Conservation (phyloP, 2,329 filamentous ascomycete species). For the Fusarium sterilihyphosum region DNA sequence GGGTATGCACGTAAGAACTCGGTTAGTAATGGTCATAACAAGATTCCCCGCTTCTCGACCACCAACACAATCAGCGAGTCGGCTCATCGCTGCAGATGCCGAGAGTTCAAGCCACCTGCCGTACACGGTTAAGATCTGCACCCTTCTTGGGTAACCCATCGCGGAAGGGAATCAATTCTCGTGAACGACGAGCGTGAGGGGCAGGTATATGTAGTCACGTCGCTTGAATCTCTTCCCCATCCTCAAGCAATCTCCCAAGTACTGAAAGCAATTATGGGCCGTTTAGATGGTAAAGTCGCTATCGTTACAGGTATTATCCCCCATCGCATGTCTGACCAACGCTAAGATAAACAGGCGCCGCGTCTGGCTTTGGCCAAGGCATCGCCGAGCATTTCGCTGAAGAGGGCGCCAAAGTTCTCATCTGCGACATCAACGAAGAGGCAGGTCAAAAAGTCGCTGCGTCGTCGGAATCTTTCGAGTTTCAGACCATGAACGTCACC, state of each 20-base stretch:
- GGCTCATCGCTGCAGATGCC: neutral
- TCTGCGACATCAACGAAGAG: neutral
- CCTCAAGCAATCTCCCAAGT: too few relatives aligned
- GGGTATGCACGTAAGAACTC: neutral
- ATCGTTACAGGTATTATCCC: slow-evolving; percentile 1
- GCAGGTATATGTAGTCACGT: neutral
- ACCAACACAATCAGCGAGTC: neutral
- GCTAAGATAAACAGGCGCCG: neutral
- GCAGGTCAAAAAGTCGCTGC: neutral
- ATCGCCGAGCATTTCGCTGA: slow-evolving; percentile 11
- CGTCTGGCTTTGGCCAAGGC: slow-evolving; percentile 23
- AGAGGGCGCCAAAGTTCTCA: slow-evolving; percentile 4
- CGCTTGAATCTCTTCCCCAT: too few relatives aligned
- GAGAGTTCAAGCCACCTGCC: neutral
- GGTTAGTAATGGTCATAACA: slow-evolving; percentile 6
- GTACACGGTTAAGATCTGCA: neutral
- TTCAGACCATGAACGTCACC: slow-evolving; percentile 3
- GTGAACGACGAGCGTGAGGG: neutral
- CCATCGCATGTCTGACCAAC: accelerated
- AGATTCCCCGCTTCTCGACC: slow-evolving; percentile 2
- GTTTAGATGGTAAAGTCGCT: slow-evolving; percentile 11
- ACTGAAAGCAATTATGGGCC: neutral
- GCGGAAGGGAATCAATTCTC: neutral
- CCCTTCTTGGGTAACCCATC: too few relatives aligned
- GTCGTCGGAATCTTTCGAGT: neutral